These are phyloP conservation scores for Anaeramoeba flamelloides DNA, from an alignment of 78 protist genomes.

Conservation along the genomic window DNA sequence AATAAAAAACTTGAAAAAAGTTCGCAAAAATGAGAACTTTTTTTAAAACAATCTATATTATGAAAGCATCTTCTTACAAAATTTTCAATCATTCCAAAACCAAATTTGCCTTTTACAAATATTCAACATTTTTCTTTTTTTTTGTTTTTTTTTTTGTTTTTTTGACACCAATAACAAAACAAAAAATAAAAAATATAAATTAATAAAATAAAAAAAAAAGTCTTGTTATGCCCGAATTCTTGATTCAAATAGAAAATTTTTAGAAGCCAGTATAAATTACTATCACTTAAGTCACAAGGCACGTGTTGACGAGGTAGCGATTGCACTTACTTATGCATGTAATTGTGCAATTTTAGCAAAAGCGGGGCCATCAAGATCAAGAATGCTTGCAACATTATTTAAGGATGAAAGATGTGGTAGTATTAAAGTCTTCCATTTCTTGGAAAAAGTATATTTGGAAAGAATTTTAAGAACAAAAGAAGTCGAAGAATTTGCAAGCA, in stretches of 20 bases:
- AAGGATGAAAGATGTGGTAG: conserved; percentile 61
- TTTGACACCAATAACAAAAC: background rate
- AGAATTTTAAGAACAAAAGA: conserved; percentile 44
- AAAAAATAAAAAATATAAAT: background rate
- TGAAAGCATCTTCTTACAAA: too few species aligned
- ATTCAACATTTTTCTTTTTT: too few species aligned
- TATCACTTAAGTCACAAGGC: background rate
- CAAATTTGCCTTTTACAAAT: too few species aligned
- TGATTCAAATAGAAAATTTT: conserved; percentile 14
- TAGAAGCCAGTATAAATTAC: conserved; percentile 5
- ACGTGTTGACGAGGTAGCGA: background rate
- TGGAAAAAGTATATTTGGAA: conserved; percentile 53
- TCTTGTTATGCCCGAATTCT: conserved; percentile 23
- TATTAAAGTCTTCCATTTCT: conserved; percentile 20
- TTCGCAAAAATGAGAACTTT: too few species aligned
- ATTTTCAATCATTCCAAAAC: too few species aligned
- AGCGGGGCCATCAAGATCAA: conserved; percentile 79
- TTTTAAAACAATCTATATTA: too few species aligned
- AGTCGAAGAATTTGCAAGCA: conserved; percentile 36
- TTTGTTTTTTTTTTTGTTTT: too few species aligned
- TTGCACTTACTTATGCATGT: conserved; percentile 33
- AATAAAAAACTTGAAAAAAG: too few species aligned
- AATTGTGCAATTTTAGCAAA: conserved; percentile 62
- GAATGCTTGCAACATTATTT: conserved; percentile 66
- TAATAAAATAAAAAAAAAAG: background rate